A percentile compares a stretch with the other conserved stretches of the same genome.
Evolutionary conservation across 495 filamentous ascomycete species (phyloP).

Genomic region (Tetracladium setigerum): DNA sequence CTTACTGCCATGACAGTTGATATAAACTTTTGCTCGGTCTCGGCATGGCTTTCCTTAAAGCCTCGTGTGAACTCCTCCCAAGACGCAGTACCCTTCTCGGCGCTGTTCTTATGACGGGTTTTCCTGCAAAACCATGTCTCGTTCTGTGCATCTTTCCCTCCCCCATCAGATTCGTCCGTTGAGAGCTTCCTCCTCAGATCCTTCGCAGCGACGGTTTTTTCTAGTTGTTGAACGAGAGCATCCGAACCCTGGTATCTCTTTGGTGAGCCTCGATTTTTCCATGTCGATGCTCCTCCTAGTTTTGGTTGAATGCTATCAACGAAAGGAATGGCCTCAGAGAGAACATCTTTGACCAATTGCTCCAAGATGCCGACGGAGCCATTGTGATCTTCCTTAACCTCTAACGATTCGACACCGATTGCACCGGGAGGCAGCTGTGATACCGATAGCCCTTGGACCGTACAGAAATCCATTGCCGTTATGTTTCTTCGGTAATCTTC

Average conservation of each 20-base stretch:
- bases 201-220: conserved; percentile 30
- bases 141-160: conserved; percentile 22
- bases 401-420: conserved; percentile 9
- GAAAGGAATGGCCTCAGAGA: conserved; percentile 51
- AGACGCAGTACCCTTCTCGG: conserved; percentile 48
- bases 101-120: conserved; percentile 51
- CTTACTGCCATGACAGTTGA: conserved; percentile 53
- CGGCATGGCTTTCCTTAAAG: conserved; percentile 53
- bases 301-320: conserved; percentile 38
- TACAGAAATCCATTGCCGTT: no score
- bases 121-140: conserved; percentile 65
- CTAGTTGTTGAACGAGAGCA: conserved; percentile 37
- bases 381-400: no score
- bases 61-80: conserved; percentile 58
- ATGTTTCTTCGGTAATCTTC: no score
- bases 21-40: conserved; percentile 66
- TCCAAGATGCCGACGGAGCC: conserved; percentile 25
- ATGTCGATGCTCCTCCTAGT: conserved; percentile 26
- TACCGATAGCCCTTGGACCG: conserved; percentile 32
- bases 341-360: conserved; percentile 32
- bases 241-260: conserved; percentile 40
- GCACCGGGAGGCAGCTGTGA: conserved; percentile 30
- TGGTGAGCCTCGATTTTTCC: conserved; percentile 30
- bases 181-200: no score
- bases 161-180: conserved; percentile 19